Base-by-base conservation (phyloP, 495 filamentous ascomycete species). In the Talaromyces stipitatus region DNA sequence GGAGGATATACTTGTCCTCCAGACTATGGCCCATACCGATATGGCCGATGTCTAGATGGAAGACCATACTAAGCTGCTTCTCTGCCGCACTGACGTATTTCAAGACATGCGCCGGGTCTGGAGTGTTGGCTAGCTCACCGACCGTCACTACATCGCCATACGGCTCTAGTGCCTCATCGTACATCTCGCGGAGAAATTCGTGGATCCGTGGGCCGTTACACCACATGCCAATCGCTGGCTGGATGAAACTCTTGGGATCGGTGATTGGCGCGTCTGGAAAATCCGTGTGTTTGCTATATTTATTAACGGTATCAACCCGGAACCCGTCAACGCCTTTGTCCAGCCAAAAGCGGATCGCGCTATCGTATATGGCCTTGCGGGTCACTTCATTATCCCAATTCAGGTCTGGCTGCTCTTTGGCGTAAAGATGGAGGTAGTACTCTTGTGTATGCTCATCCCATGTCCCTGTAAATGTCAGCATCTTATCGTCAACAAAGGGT, bases 11-110 rank as follows among this genome's bases (percentile, higher is more conserved):
- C 56, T 72, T 75, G 43, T 74, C 64, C 4, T 71, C 64, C 3
- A 64, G 58, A 9, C 75, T 71, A 54, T 68, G 60, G 30, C 79
- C 82, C 8, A 85, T 52, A 52, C 79, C 75, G 11, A 82, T 76
- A 50, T 76, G 62, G 43, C 83, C 80, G 61, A 85, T 85, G 54
- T 83, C 74, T 63, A 87, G 85, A 6, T 84, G 67, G 78, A 87
- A 85, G 67, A 75, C 76, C 24, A 86, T 69, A 57, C 85, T 78
- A 8, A 55, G 55, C 30, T 55, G 61, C 7, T 56, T 50, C 46
- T 69, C 69, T 29, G 76, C 70, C 11, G 66, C 66, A 3, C 67
- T 64, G 0, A 85, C 73, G 56, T 77, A 78, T 27, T 74, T 64
- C n/a, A 84, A 62, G 12, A 82, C 76, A 58, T 82, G 68, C 41